Percentiles rank a stretch among this genome's conserved stretches.
phyloP scores from a whole-genome alignment of 2,329 filamentous ascomycete species.

The Diaporthe nobilis region DNA sequence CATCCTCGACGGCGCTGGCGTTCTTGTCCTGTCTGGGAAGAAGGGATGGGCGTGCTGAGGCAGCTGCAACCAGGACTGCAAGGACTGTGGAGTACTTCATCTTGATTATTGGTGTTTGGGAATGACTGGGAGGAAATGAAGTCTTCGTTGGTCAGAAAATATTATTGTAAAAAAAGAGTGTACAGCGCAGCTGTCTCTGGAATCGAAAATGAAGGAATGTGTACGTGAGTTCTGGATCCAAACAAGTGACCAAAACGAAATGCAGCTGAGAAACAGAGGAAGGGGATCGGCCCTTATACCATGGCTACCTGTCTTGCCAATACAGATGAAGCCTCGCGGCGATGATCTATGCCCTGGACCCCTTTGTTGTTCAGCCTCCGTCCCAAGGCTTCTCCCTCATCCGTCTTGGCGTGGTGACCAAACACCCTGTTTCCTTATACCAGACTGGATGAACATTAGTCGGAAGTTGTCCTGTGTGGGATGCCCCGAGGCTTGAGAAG shows the following conservation, averaged over 20 bases:
- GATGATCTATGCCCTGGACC: conserved; percentile 3
- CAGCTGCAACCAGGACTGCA: conserved; percentile 17
- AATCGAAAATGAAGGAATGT: conserved; percentile 14
- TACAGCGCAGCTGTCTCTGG: conserved; percentile 29
- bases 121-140: background rate
- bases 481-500: background rate
- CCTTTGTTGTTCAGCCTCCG: conserved; percentile 18
- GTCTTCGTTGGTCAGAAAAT: background rate
- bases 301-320: background rate
- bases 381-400: conserved; percentile 27
- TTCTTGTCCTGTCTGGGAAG: background rate
- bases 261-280: background rate
- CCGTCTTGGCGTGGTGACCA: conserved; percentile 20
- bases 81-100: conserved; percentile 20
- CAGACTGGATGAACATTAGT: conserved; percentile 23
- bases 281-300: conserved; percentile 17
- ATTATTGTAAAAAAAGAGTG: conserved; percentile 8
- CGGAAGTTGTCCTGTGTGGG: conserved; percentile 2
- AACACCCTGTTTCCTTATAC: conserved; percentile 19
- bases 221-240: background rate
- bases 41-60: conserved; percentile 3
- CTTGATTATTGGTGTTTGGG: background rate
- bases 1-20: conserved; percentile 2
- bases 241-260: background rate
- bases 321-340: conserved; percentile 11